Percentiles rank a stretch among this genome's conserved stretches.
Evolutionary conservation across 129 eudicot genomes (phyloP).

Genomic region (Pseudognaphalium luteoalbum): DNA sequence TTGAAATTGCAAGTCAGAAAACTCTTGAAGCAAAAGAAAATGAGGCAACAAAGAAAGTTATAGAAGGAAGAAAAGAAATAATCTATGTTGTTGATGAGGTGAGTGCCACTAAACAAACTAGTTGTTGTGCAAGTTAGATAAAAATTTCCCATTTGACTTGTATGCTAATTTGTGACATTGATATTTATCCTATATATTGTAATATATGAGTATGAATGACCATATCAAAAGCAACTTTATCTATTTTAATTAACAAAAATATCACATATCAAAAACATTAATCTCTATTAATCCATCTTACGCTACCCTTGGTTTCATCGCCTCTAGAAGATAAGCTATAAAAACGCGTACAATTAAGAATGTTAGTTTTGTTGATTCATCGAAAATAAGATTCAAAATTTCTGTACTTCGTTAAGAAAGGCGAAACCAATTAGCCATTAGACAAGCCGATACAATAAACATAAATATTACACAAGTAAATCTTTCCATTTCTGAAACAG

Average conservation of each 20-base stretch:
- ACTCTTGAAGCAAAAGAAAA: constrained; percentile 48
- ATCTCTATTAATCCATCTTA: background rate
- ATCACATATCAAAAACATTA: too few relatives aligned
- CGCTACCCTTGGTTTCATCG: background rate
- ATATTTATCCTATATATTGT: constrained; percentile 3
- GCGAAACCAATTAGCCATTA: background rate
- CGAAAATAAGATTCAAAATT: background rate
- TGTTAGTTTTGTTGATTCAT: too few relatives aligned
- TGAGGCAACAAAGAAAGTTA: constrained; percentile 22
- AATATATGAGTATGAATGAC: background rate
- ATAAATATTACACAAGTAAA: constrained; percentile 15
- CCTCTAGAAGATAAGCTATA: background rate
- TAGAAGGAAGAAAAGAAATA: constrained; percentile 55
- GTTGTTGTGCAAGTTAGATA: constrained; percentile 57
- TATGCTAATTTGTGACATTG: constrained; percentile 3
- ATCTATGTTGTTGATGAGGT: constrained; percentile 61
- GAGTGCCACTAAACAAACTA: constrained; percentile 62
- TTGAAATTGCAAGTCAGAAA: constrained; percentile 56
- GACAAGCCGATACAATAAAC: background rate
- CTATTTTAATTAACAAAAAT: background rate
- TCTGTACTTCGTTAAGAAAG: background rate
- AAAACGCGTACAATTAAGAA: too few relatives aligned
- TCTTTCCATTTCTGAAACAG: background rate
- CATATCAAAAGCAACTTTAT: background rate
- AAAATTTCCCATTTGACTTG: too few relatives aligned